Evolutionary conservation across 2,329 filamentous ascomycete genomes (phyloP), one percentile per base, ranked within the genome.

Genomic region (Colletotrichum echinochloae): DNA sequence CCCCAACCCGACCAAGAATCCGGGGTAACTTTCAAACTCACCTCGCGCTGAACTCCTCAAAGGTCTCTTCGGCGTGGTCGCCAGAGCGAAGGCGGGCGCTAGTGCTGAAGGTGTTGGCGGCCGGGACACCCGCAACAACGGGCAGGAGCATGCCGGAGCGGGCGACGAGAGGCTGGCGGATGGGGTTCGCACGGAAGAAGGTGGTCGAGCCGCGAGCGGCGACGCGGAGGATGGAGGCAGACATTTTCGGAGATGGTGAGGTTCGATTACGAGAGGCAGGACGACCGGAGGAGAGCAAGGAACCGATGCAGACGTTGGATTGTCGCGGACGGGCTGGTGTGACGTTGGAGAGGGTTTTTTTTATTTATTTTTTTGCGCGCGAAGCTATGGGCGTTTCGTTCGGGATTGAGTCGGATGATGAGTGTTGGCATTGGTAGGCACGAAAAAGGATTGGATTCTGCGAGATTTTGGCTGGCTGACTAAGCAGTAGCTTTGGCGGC

Each of bases 1-100:
- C 49, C 44, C 35, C 64, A 51, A 56, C 28, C 14, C 26, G 12
- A 56, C 16, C 3, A 14, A 60, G 2, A 14, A 63, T 35, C 59
- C 46, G 18, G n/a, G 20, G 35, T 20, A 49, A 62, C 46, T 65
- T 60, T 62, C 30, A 16, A 55, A 78, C 88, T 84, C 93, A 99
- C 96, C 96, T 95, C 79, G 94, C 92, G 84, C 93, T 94, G 85
- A 99, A 99, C 87, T 98, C 95, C 88, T 99, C 96, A 78, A 97
- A 99, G 79, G 93, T 97, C 91, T 99, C 96, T 84, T 99, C 96
- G 80, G 91, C 89, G 84, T 97, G 93, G 80, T 88, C 84, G 78
- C 81, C 81, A 80, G 82, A 82, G 76, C 83, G 85, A 80, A 86
- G 83, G 79, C 86, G 80, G 76, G 84, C 80, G 73, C 85, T 87